These are phyloP conservation scores for Trichoderma polysporum DNA, from an alignment of 2,329 filamentous ascomycete species.

Conservation along the genomic window DNA sequence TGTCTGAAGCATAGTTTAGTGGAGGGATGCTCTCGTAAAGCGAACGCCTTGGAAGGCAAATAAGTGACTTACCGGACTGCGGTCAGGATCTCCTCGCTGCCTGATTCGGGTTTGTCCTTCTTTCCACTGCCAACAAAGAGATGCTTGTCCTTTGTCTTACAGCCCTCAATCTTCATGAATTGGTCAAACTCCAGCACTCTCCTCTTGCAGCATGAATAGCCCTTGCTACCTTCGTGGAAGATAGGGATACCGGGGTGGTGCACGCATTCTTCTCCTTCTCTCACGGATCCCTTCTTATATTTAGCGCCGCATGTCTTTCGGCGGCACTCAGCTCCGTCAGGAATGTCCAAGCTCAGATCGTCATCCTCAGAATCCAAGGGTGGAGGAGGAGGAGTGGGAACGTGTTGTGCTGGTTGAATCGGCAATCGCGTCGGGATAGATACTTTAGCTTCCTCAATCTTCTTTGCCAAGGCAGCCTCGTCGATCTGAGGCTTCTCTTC, in stretches of 20 bases:
- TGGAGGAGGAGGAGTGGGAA: slow-evolving; percentile 56
- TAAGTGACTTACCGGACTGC: slow-evolving; percentile 62
- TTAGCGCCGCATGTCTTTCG: slow-evolving; percentile 69
- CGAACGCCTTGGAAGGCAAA: not conserved
- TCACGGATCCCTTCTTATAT: slow-evolving; percentile 60
- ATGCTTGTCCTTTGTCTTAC: slow-evolving; percentile 77
- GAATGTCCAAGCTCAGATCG: slow-evolving; percentile 71
- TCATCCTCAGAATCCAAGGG: slow-evolving; percentile 83
- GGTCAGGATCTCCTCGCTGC: slow-evolving; percentile 72
- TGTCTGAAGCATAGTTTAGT: slow-evolving; percentile 40
- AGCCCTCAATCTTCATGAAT: slow-evolving; percentile 94
- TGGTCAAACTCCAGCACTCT: slow-evolving; percentile 95
- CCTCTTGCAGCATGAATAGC: slow-evolving; percentile 95
- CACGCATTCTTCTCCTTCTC: slow-evolving; percentile 74
- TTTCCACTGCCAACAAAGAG: slow-evolving; percentile 78
- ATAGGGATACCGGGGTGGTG: slow-evolving; percentile 89
- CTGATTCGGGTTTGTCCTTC: slow-evolving; percentile 51
- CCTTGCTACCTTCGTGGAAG: slow-evolving; percentile 98
- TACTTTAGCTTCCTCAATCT: slow-evolving; percentile 51
- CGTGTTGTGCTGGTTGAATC: slow-evolving; percentile 46
- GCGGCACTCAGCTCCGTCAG: slow-evolving; percentile 73
- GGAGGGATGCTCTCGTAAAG: not conserved
- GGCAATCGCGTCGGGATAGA: slow-evolving; percentile 42
- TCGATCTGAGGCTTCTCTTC: slow-evolving; percentile 56
- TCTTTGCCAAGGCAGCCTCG: slow-evolving; percentile 42